Percentiles rank a stretch among this genome's conserved stretches.
phyloP scores from a whole-genome alignment of 2,329 filamentous ascomycete genomes.

The Leptographium lundbergii region DNA sequence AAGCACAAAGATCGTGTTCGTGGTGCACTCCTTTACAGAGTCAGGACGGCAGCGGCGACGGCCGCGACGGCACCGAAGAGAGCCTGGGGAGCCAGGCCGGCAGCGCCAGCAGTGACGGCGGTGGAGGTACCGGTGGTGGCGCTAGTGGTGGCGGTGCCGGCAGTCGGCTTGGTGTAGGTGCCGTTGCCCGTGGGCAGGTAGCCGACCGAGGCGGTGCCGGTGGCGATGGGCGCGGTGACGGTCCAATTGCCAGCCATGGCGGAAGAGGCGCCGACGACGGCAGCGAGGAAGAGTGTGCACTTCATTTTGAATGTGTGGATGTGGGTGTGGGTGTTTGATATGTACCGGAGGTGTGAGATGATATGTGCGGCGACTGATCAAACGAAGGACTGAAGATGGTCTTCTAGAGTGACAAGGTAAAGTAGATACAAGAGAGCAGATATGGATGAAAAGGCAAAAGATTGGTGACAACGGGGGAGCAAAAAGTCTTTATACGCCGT shows the following conservation, averaged over 20 bases:
- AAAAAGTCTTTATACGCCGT: neutral
- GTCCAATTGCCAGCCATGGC: constrained; percentile 1
- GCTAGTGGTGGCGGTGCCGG: neutral
- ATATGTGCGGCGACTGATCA: neutral
- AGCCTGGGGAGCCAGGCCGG: constrained; percentile 5
- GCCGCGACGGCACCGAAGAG: constrained; percentile 9
- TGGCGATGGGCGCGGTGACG: neutral
- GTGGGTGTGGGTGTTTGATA: neutral
- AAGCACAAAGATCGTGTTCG: neutral
- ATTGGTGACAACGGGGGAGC: neutral
- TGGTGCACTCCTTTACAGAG: constrained; percentile 5
- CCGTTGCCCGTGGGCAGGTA: constrained; percentile 1
- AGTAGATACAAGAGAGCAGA: neutral
- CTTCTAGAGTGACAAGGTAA: too few species aligned
- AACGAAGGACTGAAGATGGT: neutral
- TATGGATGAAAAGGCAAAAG: neutral
- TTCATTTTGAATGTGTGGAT: constrained; percentile 9
- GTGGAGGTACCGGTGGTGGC: neutral
- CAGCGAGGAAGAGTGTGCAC: constrained; percentile 6
- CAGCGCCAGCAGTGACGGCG: constrained; percentile 7
- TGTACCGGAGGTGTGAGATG: too few species aligned
- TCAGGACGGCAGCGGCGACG: constrained; percentile 11
- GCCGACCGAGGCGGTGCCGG: neutral
- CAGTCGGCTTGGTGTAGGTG: constrained; percentile 1
- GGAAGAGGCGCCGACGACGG: constrained; percentile 3